A percentile compares a stretch with the other conserved stretches of the same genome.
Conservation (phyloP, 805 yeast species). For the Candida ortonii region DNA sequence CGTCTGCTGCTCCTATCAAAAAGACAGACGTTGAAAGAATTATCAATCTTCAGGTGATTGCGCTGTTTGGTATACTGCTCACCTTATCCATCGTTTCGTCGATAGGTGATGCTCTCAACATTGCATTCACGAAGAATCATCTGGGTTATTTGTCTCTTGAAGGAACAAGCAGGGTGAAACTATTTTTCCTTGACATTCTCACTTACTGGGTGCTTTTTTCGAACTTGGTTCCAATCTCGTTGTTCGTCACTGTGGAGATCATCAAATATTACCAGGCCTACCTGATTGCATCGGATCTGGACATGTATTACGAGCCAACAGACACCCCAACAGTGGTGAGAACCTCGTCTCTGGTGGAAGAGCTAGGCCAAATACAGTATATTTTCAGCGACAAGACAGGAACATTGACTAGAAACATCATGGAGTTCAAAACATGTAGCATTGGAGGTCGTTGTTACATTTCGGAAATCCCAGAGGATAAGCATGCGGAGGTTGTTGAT, state of each 20-base stretch:
- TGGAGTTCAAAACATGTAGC: slow-evolving; percentile 93
- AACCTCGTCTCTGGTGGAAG: slow-evolving; percentile 94
- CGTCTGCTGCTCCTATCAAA: slow-evolving; percentile 97
- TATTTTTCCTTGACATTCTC: slow-evolving; percentile 82
- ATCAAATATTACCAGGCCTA: slow-evolving; percentile 94
- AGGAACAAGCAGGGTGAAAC: slow-evolving; percentile 61
- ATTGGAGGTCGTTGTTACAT: slow-evolving; percentile 91
- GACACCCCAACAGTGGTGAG: slow-evolving; percentile 96
- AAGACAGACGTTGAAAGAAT: slow-evolving; percentile 95
- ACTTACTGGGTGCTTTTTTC: slow-evolving; percentile 97
- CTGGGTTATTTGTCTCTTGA: slow-evolving; percentile 66
- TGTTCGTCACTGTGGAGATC: slow-evolving; percentile 93
- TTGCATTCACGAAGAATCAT: slow-evolving; percentile 48
- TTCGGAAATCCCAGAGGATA: slow-evolving; percentile 88
- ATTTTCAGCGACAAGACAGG: slow-evolving; percentile 98
- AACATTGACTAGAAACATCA: slow-evolving; percentile 89
- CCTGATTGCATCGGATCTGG: slow-evolving; percentile 91
- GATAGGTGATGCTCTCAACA: slow-evolving; percentile 79
- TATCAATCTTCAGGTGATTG: slow-evolving; percentile 88
- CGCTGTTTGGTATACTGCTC: slow-evolving; percentile 77
- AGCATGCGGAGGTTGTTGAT: slow-evolving; percentile 62
- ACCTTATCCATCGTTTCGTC: slow-evolving; percentile 77
- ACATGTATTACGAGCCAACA: slow-evolving; percentile 79
- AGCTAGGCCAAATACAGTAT: slow-evolving; percentile 93
- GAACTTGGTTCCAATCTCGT: slow-evolving; percentile 93